Evolutionary conservation across 1,284 basidiomycete genomes (phyloP).

Genomic region (Nidula niveotomentosa): DNA sequence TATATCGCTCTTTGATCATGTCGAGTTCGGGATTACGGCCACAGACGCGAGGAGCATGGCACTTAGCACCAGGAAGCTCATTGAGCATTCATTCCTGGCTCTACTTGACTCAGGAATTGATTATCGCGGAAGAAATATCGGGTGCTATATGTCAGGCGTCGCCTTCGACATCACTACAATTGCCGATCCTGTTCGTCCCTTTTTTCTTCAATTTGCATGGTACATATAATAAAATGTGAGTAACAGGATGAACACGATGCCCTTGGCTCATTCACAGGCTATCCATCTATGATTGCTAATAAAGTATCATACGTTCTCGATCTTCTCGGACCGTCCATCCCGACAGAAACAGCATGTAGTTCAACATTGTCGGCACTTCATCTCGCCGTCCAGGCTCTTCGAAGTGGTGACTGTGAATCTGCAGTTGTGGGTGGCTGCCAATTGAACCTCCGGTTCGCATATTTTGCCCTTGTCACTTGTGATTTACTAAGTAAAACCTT

Average conservation of each 20-base stretch:
- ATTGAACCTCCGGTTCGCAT: conserved; percentile 33
- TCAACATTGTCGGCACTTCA: conserved; percentile 40
- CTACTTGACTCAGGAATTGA: conserved; percentile 41
- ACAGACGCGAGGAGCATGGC: conserved; percentile 36
- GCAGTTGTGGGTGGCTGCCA: conserved; percentile 47
- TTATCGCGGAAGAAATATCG: conserved; percentile 34
- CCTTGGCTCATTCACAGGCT: conserved; percentile 32
- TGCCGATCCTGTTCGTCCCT: conserved; percentile 19
- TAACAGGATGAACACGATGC: conserved; percentile 32
- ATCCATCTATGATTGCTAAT: conserved; percentile 41
- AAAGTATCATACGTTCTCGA: too few relatives aligned
- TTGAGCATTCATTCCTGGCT: conserved; percentile 36
- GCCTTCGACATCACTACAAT: conserved; percentile 24
- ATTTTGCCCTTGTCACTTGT: background rate
- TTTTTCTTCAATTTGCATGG: background rate
- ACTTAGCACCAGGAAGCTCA: conserved; percentile 30
- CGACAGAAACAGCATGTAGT: too few relatives aligned
- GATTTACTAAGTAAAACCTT: background rate
- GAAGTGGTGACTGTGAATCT: conserved; percentile 44
- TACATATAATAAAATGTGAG: conserved; percentile 2
- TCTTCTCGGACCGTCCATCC: too few relatives aligned
- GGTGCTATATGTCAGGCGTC: conserved; percentile 34
- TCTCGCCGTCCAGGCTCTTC: conserved; percentile 44
- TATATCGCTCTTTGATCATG: conserved; percentile 31
- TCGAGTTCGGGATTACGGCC: conserved; percentile 37